Base-by-base conservation (phyloP, 176 grass and related monocot species). In the Pontederia paniculata region DNA sequence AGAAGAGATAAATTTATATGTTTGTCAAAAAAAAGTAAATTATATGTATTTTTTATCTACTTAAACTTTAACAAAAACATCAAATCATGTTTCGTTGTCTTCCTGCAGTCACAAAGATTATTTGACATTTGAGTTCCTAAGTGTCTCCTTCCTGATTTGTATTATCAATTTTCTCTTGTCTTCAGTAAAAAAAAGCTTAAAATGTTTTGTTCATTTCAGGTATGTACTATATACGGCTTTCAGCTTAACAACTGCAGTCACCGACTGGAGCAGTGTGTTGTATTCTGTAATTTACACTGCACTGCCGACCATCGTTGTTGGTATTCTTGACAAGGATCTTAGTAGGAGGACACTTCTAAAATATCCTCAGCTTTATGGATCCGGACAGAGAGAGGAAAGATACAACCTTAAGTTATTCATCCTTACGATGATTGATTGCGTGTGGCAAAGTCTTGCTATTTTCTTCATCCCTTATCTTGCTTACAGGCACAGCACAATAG, bases 151-250 rank as follows among this genome's bases (percentile, higher is more conserved):
- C 25, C 25, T 31, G 25, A 31, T 31, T 31, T 37, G 1, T 5
- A 37, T 37, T 37, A 37, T 37, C 7, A n/a, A n/a, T 6, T 37
- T 2, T 37, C 28, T 37, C 28, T 37, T 6, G 7, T 37, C 28
- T 37, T 37, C 28, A 3, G 7, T 1, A 2, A 37, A 37, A 37
- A 37, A 6, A 25, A 53, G 43, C 67, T 8, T 76, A 66, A 76
- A 17, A 44, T 59, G 17, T 5, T 55, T 69, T 51, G 53, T 58
- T 52, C 18, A 67, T 22, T 66, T 45, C 73, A 98, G 94, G 94
- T 91, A 88, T 68, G 83, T 98, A n/a, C 84, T 98, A 48, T 88
- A 88, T 75, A 98, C 94, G 52, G 94, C 70, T 45, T 98, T 80
- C 71, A 82, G 83, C 45, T 70, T 79, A 45, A 82, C 94, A 73